phyloP scores from a whole-genome alignment of 495 filamentous ascomycete species.

The Penicillium canariense region DNA sequence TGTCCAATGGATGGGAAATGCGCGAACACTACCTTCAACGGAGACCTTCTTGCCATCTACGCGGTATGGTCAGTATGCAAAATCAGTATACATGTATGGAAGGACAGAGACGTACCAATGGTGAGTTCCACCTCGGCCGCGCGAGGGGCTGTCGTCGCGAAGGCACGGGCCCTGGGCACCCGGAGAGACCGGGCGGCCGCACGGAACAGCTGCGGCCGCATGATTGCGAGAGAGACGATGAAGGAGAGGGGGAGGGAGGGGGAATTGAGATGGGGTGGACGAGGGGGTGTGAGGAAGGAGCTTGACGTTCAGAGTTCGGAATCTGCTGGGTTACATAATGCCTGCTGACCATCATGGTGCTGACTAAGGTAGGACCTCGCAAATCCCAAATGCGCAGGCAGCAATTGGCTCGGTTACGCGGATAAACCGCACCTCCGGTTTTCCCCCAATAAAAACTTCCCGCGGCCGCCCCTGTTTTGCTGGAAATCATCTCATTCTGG shows the following conservation, averaged over 20 bases:
- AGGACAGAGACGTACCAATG: conserved; percentile 62
- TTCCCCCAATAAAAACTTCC: conserved; percentile 8
- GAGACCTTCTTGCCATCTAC: conserved; percentile 95
- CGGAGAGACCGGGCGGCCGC: conserved; percentile 77
- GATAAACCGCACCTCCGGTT: conserved; percentile 28
- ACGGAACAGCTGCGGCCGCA: conserved; percentile 86
- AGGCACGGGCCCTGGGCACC: conserved; percentile 62
- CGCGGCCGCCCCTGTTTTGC: conserved; percentile 32
- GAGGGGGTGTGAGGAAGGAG: conserved; percentile 21
- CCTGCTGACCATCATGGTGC: conserved; percentile 30
- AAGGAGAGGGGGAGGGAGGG: conserved; percentile 32
- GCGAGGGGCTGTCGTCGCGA: conserved; percentile 69
- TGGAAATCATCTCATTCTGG: conserved; percentile 55
- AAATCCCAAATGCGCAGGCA: conserved; percentile 34
- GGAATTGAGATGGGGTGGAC: conserved; percentile 26
- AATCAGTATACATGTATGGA: conserved; percentile 21
- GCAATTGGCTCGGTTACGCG: conserved; percentile 31
- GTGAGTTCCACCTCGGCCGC: conserved; percentile 92
- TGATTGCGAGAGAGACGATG: conserved; percentile 52
- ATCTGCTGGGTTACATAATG: conserved; percentile 33
- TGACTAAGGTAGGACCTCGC: conserved; percentile 18
- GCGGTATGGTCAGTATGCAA: conserved; percentile 8
- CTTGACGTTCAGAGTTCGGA: conserved; percentile 34
- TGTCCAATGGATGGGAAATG: conserved; percentile 10
- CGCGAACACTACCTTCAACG: conserved; percentile 70